phyloP scores from a whole-genome alignment of 2,329 filamentous ascomycete species.

The Fusarium nygamai region DNA sequence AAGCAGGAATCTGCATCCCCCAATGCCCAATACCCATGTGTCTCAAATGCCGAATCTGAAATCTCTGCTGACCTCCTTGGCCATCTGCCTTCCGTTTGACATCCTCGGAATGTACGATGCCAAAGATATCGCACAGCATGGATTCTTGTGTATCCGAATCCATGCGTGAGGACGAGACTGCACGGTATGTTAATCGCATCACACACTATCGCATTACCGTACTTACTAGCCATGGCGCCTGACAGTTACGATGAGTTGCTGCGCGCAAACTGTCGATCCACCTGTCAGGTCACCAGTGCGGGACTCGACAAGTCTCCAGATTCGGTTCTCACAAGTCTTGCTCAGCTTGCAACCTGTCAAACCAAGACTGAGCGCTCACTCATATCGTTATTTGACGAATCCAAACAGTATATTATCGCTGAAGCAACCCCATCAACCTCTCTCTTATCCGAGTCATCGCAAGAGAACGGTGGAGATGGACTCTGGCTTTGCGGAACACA shows the following conservation, averaged over 20 bases:
- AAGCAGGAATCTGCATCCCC: no score
- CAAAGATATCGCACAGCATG: no score
- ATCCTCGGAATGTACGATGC: no score
- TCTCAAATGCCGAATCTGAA: no score
- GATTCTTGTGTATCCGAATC: not conserved
- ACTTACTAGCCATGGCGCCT: no score
- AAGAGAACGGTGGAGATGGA: not conserved
- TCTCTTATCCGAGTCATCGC: not conserved
- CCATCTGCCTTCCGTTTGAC: no score
- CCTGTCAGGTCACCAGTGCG: not conserved
- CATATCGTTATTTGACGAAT: not conserved
- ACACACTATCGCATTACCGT: no score
- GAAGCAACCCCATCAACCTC: not conserved
- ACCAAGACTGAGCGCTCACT: not conserved
- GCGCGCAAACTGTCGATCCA: not conserved
- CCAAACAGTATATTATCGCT: not conserved
- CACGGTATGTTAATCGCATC: not conserved
- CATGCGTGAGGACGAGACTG: not conserved
- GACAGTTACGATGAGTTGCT: not conserved
- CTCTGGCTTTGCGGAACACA: not conserved
- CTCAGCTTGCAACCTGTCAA: not conserved
- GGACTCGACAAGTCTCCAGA: not conserved
- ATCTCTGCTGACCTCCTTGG: no score
- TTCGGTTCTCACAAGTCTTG: not conserved
- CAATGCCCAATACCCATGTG: no score